A percentile compares a stretch with the other conserved stretches of the same genome.
Conservation (phyloP, 148 eudicot species). For the Pouteria glomerata region DNA sequence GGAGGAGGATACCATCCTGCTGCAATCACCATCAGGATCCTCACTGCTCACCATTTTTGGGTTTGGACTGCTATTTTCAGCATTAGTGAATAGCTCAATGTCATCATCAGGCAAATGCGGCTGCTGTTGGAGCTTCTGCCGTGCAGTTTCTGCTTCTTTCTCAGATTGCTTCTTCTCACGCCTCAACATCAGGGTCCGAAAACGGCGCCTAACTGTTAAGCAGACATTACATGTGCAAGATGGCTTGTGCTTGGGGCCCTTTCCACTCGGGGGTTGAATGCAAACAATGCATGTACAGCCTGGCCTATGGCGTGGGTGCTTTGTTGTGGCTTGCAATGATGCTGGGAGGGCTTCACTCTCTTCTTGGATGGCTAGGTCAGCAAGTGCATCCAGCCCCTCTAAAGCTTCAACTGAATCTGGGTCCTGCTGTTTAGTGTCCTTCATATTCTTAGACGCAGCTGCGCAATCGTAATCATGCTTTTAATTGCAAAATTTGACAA, state of each 20-base stretch:
- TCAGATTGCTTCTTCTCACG: constrained; percentile 37
- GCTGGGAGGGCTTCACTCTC: constrained; percentile 27
- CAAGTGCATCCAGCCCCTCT: constrained; percentile 37
- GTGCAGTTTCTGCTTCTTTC: constrained; percentile 32
- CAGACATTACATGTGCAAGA: constrained; percentile 52
- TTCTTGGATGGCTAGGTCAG: constrained; percentile 30
- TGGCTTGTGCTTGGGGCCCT: constrained; percentile 40
- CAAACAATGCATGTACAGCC: constrained; percentile 71
- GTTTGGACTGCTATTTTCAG: constrained; percentile 7
- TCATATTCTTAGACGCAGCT: constrained; percentile 29
- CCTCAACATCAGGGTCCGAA: constrained; percentile 32
- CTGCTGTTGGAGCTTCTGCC: constrained; percentile 15
- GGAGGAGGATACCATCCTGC: constrained; percentile 9
- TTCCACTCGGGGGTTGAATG: constrained; percentile 60
- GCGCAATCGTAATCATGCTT: constrained; percentile 15
- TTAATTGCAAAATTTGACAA: background rate
- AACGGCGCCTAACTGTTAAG: constrained; percentile 33
- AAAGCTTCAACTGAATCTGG: constrained; percentile 27
- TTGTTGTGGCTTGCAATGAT: constrained; percentile 35
- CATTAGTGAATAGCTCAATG: constrained; percentile 2
- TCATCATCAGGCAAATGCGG: constrained; percentile 16
- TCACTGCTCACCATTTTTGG: background rate
- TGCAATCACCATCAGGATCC: constrained; percentile 16
- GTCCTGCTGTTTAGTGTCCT: constrained; percentile 27
- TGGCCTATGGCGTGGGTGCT: constrained; percentile 61